Percentiles rank a stretch among this genome's conserved stretches.
Evolutionary conservation across 2,329 filamentous ascomycete species (phyloP).

Genomic region (Bipolaris victoriae): DNA sequence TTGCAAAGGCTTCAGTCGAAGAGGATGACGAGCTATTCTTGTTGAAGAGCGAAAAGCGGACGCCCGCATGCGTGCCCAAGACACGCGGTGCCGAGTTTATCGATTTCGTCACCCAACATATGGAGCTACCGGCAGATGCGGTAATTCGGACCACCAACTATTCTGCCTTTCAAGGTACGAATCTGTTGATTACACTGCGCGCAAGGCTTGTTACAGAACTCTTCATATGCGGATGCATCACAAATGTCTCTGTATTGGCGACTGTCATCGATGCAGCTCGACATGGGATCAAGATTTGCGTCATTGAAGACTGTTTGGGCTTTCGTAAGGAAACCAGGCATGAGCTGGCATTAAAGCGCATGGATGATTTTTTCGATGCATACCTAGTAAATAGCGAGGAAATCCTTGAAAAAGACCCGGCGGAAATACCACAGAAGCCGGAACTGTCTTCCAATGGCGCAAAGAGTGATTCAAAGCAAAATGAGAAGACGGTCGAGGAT

Average conservation of each 20-base stretch:
- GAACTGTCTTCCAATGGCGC: slow-evolving; percentile 8
- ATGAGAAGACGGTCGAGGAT: slow-evolving; percentile 29
- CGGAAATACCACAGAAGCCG: slow-evolving; percentile 14
- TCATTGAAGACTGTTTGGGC: slow-evolving; percentile 88
- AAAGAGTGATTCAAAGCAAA: slow-evolving; percentile 16
- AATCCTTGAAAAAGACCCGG: slow-evolving; percentile 55
- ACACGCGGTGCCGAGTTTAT: slow-evolving; percentile 59
- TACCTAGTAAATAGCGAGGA: slow-evolving; percentile 66
- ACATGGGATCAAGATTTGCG: slow-evolving; percentile 84
- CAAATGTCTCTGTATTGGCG: slow-evolving; percentile 87
- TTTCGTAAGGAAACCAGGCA: slow-evolving; percentile 75
- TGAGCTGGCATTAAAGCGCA: slow-evolving; percentile 70
- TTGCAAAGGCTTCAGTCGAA: slow-evolving; percentile 35
- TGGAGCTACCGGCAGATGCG: slow-evolving; percentile 59
- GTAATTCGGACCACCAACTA: slow-evolving; percentile 77
- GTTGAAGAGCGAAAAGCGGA: slow-evolving; percentile 44
- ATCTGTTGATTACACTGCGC: slow-evolving; percentile 77
- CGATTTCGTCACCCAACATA: slow-evolving; percentile 56
- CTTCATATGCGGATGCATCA: slow-evolving; percentile 84
- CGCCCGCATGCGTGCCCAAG: slow-evolving; percentile 52
- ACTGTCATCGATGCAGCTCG: slow-evolving; percentile 89
- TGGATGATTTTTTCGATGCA: slow-evolving; percentile 77
- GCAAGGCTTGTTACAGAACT: slow-evolving; percentile 87
- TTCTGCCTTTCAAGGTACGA: slow-evolving; percentile 80
- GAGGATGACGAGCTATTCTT: slow-evolving; percentile 58